A percentile compares a stretch with the other conserved stretches of the same genome.
These are phyloP conservation scores for Cenchrus fungigraminus DNA, from an alignment of 176 grass and related monocot genomes.

Conservation along the genomic window DNA sequence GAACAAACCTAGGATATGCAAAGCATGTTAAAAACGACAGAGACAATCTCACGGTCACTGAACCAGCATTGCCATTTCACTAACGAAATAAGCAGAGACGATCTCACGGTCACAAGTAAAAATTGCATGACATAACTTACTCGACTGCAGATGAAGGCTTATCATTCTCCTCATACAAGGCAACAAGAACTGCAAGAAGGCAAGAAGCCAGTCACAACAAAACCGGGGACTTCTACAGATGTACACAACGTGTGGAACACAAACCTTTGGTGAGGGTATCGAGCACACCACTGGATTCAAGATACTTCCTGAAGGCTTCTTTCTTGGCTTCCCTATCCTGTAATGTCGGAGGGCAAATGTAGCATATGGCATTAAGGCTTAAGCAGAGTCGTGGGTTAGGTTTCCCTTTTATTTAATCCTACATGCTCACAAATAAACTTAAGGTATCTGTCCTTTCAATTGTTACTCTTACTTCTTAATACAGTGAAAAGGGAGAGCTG, in stretches of 20 bases:
- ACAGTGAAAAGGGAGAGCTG: background rate
- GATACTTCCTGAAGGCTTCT: slow-evolving; percentile 94
- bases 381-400: no score
- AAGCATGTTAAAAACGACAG: slow-evolving; percentile 7
- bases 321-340: slow-evolving; percentile 94
- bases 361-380: background rate
- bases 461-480: background rate
- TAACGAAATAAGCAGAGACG: background rate
- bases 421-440: background rate
- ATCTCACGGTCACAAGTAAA: background rate
- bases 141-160: slow-evolving; percentile 87
- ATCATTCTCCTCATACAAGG: slow-evolving; percentile 83
- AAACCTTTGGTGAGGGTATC: slow-evolving; percentile 96
- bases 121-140: slow-evolving; percentile 57
- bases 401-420: no score
- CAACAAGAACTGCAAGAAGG: slow-evolving; percentile 71
- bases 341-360: background rate
- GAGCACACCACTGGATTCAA: slow-evolving; percentile 89
- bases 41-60: background rate
- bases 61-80: background rate
- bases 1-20: slow-evolving; percentile 66
- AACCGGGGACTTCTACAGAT: background rate
- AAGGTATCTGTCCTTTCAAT: background rate
- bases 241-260: background rate
- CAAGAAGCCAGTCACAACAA: background rate